A percentile compares a stretch with the other conserved stretches of the same genome.
Conservation (phyloP, 1,139 yeast genomes). For the Arxiozyma heterogenica region DNA sequence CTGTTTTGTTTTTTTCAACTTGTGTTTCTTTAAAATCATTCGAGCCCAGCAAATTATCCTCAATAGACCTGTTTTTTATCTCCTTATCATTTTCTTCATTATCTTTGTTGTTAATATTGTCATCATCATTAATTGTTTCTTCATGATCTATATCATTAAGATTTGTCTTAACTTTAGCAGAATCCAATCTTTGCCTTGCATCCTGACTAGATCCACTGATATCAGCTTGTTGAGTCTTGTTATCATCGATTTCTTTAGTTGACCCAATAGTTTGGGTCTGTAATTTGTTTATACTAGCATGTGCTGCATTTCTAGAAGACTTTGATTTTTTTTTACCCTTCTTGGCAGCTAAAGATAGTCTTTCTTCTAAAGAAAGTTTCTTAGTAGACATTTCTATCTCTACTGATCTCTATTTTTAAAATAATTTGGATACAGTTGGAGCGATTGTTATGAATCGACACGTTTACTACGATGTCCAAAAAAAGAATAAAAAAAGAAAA, state of each 20-base stretch:
- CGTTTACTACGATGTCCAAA: background rate
- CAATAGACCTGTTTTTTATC: background rate
- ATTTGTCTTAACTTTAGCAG: background rate
- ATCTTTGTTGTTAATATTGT: background rate
- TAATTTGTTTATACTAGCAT: slow-evolving; percentile 5
- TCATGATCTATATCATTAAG: background rate
- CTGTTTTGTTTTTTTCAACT: background rate
- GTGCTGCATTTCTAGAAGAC: slow-evolving; percentile 1
- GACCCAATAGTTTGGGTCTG: background rate
- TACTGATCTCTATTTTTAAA: background rate
- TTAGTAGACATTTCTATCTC: slow-evolving; percentile 8
- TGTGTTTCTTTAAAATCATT: background rate
- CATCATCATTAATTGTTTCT: background rate
- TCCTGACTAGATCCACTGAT: background rate
- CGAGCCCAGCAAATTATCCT: background rate
- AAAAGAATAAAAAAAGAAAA: no score
- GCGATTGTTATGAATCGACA: background rate
- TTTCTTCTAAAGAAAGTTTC: slow-evolving; percentile 63
- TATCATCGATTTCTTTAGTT: background rate
- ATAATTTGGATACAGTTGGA: no score
- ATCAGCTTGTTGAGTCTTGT: background rate
- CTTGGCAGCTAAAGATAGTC: slow-evolving; percentile 73
- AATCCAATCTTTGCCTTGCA: background rate
- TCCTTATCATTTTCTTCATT: background rate
- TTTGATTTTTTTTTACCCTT: slow-evolving; percentile 27